Evolutionary conservation across 2,329 filamentous ascomycete species (phyloP), one percentile per base, ranked within the genome.

Genomic region (Colletotrichum gloeosporioides): DNA sequence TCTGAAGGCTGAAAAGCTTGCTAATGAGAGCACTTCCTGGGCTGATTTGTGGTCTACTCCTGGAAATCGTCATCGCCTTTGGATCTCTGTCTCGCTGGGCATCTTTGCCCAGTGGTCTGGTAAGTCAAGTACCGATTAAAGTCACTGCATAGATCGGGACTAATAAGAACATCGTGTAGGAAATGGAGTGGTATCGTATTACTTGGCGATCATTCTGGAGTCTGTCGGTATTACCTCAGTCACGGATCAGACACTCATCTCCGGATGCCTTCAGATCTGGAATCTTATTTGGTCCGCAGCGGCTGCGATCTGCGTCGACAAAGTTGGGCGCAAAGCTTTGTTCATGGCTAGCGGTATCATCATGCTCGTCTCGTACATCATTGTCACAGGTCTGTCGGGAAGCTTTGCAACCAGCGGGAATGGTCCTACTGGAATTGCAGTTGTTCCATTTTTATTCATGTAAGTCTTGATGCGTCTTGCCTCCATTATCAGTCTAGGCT

Each of bases 361-460:
- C 34, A 75, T 75, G 73, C 61, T 75, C 7, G 39, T 71, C 13
- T 66, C 67, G 18, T 75, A 71, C 25, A 62, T 75, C 12, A 61
- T 71, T 31, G 57, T 71, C 34, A 75, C 72, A 8, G 72, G 67
- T 27, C 62, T 75, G 6, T 75, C 72, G 6, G 72, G 72, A 13
- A 71, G 67, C 2, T 81, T 81, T 18, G 72, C 70, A 2, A 15
- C 75, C 0, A 81, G 79, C 2, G 75, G 76, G 1, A 73, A 79
- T 13, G 75, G 78, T 13, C 75, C 77, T 6, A 80, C 80, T 8
- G 82, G 80, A 4, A 75, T 74, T 8, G 80, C 79, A 1, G 83
- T 86, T 1, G 81, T 87, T 4, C 80, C 81, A 0, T 84, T 84
- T 27, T 80, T 87, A 2, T 87, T 87, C 59, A 82, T 85, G 67